Base-by-base conservation (phyloP, 108 stramenopile genomes). In the Cyclotella cryptica region DNA sequence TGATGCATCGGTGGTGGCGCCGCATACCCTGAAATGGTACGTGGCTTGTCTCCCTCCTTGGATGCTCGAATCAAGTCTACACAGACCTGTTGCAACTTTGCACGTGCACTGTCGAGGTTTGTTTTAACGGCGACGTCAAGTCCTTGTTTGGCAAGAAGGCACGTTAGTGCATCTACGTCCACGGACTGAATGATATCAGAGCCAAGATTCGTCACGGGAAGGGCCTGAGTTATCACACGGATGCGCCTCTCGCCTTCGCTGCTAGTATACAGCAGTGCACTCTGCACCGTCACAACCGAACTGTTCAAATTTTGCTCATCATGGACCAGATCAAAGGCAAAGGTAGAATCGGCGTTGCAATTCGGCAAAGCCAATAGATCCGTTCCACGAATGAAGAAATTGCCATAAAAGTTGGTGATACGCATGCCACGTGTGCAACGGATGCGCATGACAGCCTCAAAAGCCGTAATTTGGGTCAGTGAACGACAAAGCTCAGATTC, bases 331-430 rank as follows among this genome's bases (percentile, higher is more conserved):
- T 99, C 97, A 69, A 99, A 88, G 3, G 85, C 97, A 86, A 94
- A 98, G 61, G 92, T 92, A 10, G 93, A 93, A 62, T 99, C 99
- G 4, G 94, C 62, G 29, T 91, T 95, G 73, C 93, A 94, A 80
- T 97, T 98, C 13, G 99, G 99, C 76, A 99, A 79, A 5, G 98
- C 96, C 90, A 99, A 78, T 22, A 99, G 88, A 87, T 99, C 99
- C 26, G 93, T 88, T 19, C 98, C 99, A 3, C 99, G 91, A 85
- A 99, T 94, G 78, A 85, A 96, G 70, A 97, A 98, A 79, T 98
- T 99, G 18, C 99, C 99, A 79, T 97, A 97, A 81, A 98, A 98
- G 74, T 96, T 96, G 64, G 86, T 85, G 62, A 98, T 94, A 51
- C 93, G 85, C 89, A 99, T 90, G 46, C 99, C 99, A 68, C 95